These are phyloP conservation scores for Cyphellophora attinorum DNA, from an alignment of 2,329 filamentous ascomycete species.

Conservation along the genomic window DNA sequence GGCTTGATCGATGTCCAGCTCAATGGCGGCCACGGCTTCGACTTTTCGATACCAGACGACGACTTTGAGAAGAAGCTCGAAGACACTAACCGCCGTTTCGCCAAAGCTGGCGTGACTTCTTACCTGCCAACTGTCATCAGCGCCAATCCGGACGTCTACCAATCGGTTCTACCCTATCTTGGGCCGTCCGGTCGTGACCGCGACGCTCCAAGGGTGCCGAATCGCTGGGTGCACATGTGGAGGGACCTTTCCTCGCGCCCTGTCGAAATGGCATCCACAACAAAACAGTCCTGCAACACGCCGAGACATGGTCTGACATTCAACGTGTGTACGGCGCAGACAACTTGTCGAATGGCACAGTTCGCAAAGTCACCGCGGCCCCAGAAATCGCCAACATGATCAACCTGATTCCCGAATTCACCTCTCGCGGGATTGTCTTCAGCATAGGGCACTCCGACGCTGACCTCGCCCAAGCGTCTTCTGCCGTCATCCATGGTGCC, in stretches of 20 bases:
- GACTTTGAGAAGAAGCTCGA: constrained; percentile 65
- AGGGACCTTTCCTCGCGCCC: constrained; percentile 78
- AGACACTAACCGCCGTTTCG: constrained; percentile 60
- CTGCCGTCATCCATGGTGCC: constrained; percentile 63
- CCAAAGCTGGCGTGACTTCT: constrained; percentile 74
- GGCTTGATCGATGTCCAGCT: constrained; percentile 87
- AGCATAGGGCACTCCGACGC: constrained; percentile 82
- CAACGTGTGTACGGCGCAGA: constrained; percentile 49
- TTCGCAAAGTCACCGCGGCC: constrained; percentile 79
- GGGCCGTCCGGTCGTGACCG: constrained; percentile 58
- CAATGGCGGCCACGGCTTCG: constrained; percentile 87
- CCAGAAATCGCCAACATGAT: constrained; percentile 69
- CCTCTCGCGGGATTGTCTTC: constrained; percentile 58
- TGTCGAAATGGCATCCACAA: constrained; percentile 84
- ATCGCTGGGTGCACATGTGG: constrained; percentile 80
- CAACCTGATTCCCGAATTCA: constrained; percentile 57
- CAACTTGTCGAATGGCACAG: constrained; percentile 47
- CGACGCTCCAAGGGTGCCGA: constrained; percentile 63
- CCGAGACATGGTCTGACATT: constrained; percentile 51
- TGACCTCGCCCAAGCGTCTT: constrained; percentile 70
- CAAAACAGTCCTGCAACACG: constrained; percentile 55
- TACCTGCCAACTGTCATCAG: constrained; percentile 81
- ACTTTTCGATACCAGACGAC: constrained; percentile 65
- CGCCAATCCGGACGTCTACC: constrained; percentile 71
- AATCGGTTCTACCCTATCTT: constrained; percentile 62